Percentiles rank a stretch among this genome's conserved stretches.
These are phyloP conservation scores for Pythium utonaiense DNA, from an alignment of 352 stramenopile species.

Conservation along the genomic window DNA sequence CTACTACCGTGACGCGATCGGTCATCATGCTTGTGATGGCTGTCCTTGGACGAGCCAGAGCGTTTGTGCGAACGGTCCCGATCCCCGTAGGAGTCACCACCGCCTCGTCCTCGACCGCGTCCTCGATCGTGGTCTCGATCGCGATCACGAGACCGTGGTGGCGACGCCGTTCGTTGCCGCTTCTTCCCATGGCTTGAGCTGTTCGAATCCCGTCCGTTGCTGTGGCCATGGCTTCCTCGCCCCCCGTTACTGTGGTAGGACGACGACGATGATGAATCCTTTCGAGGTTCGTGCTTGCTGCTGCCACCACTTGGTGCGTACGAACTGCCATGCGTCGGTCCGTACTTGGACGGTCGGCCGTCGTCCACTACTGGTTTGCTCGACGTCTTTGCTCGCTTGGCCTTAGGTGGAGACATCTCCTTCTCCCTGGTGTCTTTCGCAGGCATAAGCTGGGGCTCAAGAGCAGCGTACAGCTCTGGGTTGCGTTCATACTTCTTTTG, in stretches of 20 bases:
- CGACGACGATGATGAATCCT: background rate
- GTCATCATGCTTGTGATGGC: background rate
- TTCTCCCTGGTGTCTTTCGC: background rate
- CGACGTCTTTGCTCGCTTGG: constrained; percentile 6
- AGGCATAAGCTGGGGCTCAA: background rate
- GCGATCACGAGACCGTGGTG: background rate
- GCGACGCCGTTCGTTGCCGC: background rate
- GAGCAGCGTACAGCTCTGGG: background rate
- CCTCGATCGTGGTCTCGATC: background rate
- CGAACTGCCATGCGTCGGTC: background rate
- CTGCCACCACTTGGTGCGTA: background rate
- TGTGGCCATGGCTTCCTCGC: background rate
- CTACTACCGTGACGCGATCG: background rate
- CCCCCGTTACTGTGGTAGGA: background rate
- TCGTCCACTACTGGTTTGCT: background rate
- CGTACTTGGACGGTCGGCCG: constrained; percentile 6
- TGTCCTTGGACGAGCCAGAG: background rate
- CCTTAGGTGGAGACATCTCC: background rate
- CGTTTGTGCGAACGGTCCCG: background rate
- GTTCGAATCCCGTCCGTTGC: background rate
- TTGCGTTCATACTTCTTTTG: background rate
- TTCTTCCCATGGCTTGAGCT: background rate
- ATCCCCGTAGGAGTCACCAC: background rate
- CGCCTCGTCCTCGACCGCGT: background rate
- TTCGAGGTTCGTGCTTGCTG: background rate